These are phyloP conservation scores for Leucoagaricus sp. DNA, from an alignment of 1,284 basidiomycete species.

Conservation along the genomic window DNA sequence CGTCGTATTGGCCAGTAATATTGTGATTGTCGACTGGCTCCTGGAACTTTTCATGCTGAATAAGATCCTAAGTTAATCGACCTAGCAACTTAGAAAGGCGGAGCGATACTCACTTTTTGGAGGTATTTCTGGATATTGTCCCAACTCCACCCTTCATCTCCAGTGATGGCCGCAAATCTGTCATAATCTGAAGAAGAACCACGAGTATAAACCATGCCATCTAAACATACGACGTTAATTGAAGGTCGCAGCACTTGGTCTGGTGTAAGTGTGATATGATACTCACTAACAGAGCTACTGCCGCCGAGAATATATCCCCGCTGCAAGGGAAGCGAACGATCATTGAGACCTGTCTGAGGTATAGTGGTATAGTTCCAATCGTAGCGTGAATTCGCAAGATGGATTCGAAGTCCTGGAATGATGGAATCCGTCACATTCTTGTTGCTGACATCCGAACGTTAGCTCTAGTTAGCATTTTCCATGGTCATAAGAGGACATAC, in stretches of 20 bases:
- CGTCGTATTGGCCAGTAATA: conserved; percentile 33
- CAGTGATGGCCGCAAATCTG: conserved; percentile 35
- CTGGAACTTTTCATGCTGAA: conserved; percentile 31
- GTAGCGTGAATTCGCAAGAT: conserved; percentile 17
- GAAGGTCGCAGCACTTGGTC: background rate
- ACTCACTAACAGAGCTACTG: conserved; percentile 36
- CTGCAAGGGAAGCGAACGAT: conserved; percentile 27
- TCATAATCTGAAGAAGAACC: conserved; percentile 44
- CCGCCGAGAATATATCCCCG: conserved; percentile 40
- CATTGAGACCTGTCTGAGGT: conserved; percentile 31
- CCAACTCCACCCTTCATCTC: conserved; percentile 46
- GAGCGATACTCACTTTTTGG: conserved; percentile 26
- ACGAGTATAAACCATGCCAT: conserved; percentile 42
- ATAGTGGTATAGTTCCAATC: conserved; percentile 39
- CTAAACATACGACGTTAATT: conserved; percentile 21
- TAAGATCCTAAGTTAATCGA: background rate
- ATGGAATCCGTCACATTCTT: conserved; percentile 11
- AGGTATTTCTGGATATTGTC: conserved; percentile 32
- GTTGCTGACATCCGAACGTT: no score
- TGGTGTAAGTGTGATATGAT: conserved; percentile 10
- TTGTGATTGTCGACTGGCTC: conserved; percentile 31
- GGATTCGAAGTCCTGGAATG: conserved; percentile 8
- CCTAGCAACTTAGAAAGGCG: background rate
- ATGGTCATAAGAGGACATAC: no score
- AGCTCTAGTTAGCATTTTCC: no score